phyloP scores from a whole-genome alignment of 306 rosid species.

The Gastrolobium villosum region DNA sequence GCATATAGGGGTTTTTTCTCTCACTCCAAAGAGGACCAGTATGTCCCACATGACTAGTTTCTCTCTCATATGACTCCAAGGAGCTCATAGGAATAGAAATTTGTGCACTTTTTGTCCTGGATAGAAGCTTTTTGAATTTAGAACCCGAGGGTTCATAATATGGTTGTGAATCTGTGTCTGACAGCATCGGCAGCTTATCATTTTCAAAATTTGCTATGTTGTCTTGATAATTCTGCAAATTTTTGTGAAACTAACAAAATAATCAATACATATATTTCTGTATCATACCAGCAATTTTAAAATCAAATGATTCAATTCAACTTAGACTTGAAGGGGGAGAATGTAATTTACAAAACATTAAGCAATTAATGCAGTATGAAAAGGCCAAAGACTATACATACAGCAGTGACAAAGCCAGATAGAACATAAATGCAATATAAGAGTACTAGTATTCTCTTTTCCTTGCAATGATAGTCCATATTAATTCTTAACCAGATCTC shows the following conservation, averaged over 20 bases:
- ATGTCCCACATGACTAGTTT: constrained; percentile 60
- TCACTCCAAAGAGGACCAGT: constrained; percentile 74
- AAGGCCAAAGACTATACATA: not conserved
- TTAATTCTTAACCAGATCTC: too few species aligned
- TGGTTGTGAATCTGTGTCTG: constrained; percentile 47
- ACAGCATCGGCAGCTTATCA: constrained; percentile 71
- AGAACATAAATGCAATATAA: too few species aligned
- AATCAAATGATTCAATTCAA: constrained; percentile 9
- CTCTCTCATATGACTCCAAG: constrained; percentile 57
- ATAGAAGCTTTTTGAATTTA: constrained; percentile 48
- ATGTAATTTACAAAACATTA: constrained; percentile 30
- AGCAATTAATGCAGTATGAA: not conserved
- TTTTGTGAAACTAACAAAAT: constrained; percentile 20
- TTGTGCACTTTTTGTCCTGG: constrained; percentile 68
- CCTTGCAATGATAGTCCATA: too few species aligned
- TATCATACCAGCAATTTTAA: constrained; percentile 9
- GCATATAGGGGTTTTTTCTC: constrained; percentile 57
- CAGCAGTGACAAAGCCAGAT: not conserved
- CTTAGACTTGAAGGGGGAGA: not conserved
- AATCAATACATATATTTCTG: constrained; percentile 14
- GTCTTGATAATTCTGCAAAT: constrained; percentile 46
- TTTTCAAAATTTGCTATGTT: constrained; percentile 65
- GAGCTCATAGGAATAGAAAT: constrained; percentile 62
- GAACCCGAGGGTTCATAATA: constrained; percentile 50
- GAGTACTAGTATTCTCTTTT: too few species aligned